Evolutionary conservation across 768 basidiomycete species (phyloP), one percentile per base, ranked within the genome.

Genomic region (Inosperma sp.): DNA sequence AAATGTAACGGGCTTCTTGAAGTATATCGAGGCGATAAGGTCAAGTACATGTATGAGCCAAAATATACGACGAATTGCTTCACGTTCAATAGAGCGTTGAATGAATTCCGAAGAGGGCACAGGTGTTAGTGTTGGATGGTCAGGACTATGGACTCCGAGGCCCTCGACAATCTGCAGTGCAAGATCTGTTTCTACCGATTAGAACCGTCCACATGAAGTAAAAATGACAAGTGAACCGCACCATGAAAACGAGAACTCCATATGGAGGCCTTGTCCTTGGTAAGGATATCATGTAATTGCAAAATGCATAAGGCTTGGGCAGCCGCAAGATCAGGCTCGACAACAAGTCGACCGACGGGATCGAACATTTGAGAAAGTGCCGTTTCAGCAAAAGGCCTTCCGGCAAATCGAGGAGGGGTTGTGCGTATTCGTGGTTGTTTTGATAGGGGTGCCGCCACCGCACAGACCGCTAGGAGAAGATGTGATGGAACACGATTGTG

Each of bases 1-100:
- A 51, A 70, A 68, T 26, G 70, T 67, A 30, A 70, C 67, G 16
- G 74, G 70, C 49, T 71, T 72, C 62, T 74, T 76, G 63, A 73
- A 74, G 62, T 72, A 76, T 34, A 75, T 70, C 34, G 68, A 67
- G 22, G 70, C 67, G 62, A 74, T 66, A 55, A 77, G 67, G 60
- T 84, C 81, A 60, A 85, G 72, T 53, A 81, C 68, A 61, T 82
- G 80, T 51, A 87, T 79, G 48, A 87, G 72, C 88, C 88, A 91
- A 66, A 90, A 89, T 51, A 86, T 81, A 49, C 88, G 81, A 39
- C 88, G 83, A n/a, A 82, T 73, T 54, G 84, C 85, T 70, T 92
- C 88, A 53, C 81, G 83, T 59, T 88, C 83, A 56, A 86, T 80
- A 40, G 77, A 77, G 48, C 72, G 72, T 54, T 82, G 76, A 19